phyloP scores from a whole-genome alignment of 139 green algal genomes.

The Pseudopediastrum boryanum region DNA sequence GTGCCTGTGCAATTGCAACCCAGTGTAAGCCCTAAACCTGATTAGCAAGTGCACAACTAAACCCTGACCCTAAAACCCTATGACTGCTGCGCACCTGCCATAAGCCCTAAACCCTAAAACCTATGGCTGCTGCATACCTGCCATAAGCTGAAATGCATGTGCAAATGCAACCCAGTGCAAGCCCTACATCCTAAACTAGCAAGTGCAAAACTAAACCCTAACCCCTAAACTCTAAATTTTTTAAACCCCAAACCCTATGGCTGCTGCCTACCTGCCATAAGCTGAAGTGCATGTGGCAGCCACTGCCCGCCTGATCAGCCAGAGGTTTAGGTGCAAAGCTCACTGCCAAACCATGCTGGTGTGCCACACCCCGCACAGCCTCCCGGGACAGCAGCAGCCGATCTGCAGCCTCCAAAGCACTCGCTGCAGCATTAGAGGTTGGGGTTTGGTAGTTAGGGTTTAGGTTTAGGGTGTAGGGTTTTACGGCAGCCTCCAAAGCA shows the following conservation, averaged over 20 bases:
- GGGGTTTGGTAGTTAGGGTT: neutral
- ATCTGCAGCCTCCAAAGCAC: constrained; percentile 54
- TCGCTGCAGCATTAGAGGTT: neutral
- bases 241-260: neutral
- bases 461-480: neutral
- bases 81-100: neutral
- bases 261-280: constrained; percentile 45
- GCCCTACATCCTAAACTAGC: neutral
- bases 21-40: no score
- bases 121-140: constrained; percentile 13
- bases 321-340: constrained; percentile 65
- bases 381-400: constrained; percentile 58
- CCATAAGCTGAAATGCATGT: constrained; percentile 39
- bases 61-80: neutral
- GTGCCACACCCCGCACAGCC: constrained; percentile 42
- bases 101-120: neutral
- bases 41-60: neutral
- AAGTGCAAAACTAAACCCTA: neutral
- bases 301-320: constrained; percentile 45
- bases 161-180: no score
- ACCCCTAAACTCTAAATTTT: neutral
- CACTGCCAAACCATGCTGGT: constrained; percentile 44
- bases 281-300: constrained; percentile 68
- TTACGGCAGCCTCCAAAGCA: neutral
- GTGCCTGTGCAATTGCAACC: neutral